These are phyloP conservation scores for Lasiodiplodia sp. DNA, from an alignment of 2,329 filamentous ascomycete species.

Conservation along the genomic window DNA sequence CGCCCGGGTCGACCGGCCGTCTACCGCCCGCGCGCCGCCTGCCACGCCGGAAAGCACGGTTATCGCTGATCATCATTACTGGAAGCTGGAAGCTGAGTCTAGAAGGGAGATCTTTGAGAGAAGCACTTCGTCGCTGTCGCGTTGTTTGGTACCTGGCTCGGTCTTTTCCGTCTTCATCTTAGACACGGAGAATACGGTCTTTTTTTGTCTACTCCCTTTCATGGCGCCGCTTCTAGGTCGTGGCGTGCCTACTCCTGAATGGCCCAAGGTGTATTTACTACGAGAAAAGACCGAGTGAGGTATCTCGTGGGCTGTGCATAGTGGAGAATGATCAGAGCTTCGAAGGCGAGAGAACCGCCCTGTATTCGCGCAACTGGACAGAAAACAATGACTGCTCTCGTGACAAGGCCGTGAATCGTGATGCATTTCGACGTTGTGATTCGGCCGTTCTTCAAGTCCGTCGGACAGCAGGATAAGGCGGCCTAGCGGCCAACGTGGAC, in stretches of 20 bases:
- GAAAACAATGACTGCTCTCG: not conserved
- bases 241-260: not conserved
- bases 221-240: not conserved
- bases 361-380: not conserved
- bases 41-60: constrained; percentile 8
- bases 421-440: constrained; percentile 4
- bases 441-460: constrained; percentile 14
- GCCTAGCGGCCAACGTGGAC: not conserved
- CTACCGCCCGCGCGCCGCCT: constrained; percentile 19
- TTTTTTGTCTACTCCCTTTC: not conserved
- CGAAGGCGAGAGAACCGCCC: constrained; percentile 4
- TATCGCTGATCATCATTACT: constrained; percentile 14
- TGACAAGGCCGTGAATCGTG: constrained; percentile 9
- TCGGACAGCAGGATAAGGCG: not conserved
- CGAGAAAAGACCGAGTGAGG: constrained; percentile 5
- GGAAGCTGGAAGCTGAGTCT: not conserved
- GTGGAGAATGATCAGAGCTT: constrained; percentile 8
- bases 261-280: not conserved
- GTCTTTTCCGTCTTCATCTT: constrained; percentile 5
- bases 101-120: not conserved
- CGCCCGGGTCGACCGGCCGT: constrained; percentile 14
- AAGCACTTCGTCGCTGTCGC: not conserved
- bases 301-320: not conserved
- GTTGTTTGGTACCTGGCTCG: constrained; percentile 6
- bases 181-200: not conserved